Conservation (phyloP, 2,329 filamentous ascomycete species). For the Colletotrichum gloeosporioides region DNA sequence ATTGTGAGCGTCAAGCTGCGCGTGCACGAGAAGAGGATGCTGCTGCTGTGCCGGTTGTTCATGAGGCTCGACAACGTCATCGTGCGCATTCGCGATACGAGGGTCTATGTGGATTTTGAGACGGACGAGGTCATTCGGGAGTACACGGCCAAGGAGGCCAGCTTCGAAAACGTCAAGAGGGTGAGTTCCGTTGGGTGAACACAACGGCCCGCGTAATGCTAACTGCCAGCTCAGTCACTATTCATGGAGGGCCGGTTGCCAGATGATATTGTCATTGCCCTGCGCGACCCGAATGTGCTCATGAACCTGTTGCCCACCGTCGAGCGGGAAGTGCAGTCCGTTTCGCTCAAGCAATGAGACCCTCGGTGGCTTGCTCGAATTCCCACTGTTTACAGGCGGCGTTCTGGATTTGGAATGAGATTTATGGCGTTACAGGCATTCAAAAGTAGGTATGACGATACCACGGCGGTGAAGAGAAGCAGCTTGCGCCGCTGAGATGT, state of each 20-base stretch:
- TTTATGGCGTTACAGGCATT: conserved; percentile 3
- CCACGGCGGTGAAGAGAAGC: not conserved
- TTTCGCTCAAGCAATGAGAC: conserved; percentile 8
- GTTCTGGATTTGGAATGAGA: not conserved
- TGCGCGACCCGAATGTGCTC: conserved; percentile 82
- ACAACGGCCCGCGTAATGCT: conserved; percentile 4
- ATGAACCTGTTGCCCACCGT: conserved; percentile 73
- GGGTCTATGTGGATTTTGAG: conserved; percentile 89
- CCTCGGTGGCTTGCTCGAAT: not conserved
- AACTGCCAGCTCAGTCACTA: conserved; percentile 46
- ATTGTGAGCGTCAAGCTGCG: conserved; percentile 89
- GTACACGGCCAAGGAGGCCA: conserved; percentile 86
- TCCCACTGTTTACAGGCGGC: not conserved
- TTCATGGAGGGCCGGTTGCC: conserved; percentile 56
- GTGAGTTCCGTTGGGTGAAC: conserved; percentile 47
- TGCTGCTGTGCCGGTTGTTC: conserved; percentile 86
- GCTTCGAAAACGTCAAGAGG: conserved; percentile 76
- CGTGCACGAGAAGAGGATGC: conserved; percentile 88
- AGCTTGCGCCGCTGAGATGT: not conserved
- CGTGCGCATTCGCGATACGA: conserved; percentile 85
- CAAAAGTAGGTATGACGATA: conserved; percentile 5
- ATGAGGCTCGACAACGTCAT: conserved; percentile 93
- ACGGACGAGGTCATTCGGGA: conserved; percentile 82
- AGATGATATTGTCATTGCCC: conserved; percentile 76
- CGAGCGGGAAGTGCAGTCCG: conserved; percentile 67